Conservation (phyloP, 208 protist species). For the Acanthamoeba divionensis region DNA sequence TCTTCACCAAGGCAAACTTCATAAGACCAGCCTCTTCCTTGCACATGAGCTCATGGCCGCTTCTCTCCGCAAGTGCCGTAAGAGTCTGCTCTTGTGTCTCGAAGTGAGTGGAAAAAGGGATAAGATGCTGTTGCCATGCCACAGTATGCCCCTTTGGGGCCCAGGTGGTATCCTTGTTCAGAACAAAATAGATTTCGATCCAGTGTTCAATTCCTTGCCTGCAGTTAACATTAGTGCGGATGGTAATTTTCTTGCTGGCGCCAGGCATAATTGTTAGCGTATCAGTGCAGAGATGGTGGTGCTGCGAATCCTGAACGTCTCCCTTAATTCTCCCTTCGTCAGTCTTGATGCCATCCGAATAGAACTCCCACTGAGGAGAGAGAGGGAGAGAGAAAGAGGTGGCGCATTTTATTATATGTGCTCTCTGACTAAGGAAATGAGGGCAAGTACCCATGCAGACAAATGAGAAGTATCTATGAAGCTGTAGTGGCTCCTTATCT, state of each 20-base stretch:
- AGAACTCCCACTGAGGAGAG: not conserved
- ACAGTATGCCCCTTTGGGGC: not conserved
- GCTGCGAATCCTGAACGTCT: not conserved
- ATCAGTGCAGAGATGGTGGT: too few species aligned
- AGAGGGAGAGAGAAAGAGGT: too few species aligned
- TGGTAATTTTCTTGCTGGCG: too few species aligned
- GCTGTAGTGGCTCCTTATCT: not conserved
- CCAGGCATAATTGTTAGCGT: too few species aligned
- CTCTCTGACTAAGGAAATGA: not conserved
- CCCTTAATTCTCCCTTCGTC: not conserved
- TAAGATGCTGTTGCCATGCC: conserved; percentile 18
- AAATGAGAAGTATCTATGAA: not conserved
- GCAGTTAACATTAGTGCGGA: too few species aligned
- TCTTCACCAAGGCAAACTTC: not conserved
- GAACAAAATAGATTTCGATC: not conserved
- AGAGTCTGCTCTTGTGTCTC: not conserved
- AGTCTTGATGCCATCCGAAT: not conserved
- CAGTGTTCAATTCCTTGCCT: not conserved
- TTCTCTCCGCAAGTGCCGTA: too few species aligned
- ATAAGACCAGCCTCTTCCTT: not conserved
- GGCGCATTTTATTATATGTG: not conserved
- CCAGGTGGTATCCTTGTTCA: not conserved
- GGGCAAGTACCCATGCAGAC: not conserved
- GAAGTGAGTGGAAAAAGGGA: not conserved
- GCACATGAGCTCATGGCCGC: not conserved